phyloP scores from a whole-genome alignment of 108 stramenopile genomes.

The Pseudonitzschia multiseries region DNA sequence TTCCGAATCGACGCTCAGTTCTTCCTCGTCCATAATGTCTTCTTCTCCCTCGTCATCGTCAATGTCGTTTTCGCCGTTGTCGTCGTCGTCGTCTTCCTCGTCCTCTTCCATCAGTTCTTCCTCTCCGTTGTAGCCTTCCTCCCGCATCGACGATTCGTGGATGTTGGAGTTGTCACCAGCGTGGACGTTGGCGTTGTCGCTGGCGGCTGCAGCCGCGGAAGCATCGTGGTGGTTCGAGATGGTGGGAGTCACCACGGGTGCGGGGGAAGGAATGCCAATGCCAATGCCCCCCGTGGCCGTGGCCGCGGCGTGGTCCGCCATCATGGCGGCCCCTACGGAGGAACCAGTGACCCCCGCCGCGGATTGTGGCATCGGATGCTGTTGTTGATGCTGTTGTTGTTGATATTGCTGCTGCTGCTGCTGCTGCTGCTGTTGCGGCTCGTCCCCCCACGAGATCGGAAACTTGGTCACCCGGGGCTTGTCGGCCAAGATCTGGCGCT shows the following conservation, averaged over 20 bases:
- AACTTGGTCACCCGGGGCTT: conserved; percentile 97
- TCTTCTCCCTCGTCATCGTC: not conserved
- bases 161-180: not conserved
- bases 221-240: not conserved
- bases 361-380: not conserved
- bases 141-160: not conserved
- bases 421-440: conserved; percentile 9
- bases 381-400: conserved; percentile 14
- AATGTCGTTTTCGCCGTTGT: not conserved
- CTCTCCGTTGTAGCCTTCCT: not conserved
- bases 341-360: not conserved
- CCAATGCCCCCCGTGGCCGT: too few relatives aligned
- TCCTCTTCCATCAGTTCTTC: not conserved
- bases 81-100: not conserved
- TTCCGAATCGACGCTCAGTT: conserved; percentile 4
- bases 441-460: conserved; percentile 88
- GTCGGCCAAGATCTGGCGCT: conserved; percentile 89
- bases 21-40: conserved; percentile 5
- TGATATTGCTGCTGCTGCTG: conserved; percentile 13
- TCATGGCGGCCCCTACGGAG: not conserved
- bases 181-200: not conserved
- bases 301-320: not conserved
- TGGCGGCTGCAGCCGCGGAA: not conserved
- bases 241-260: not conserved
- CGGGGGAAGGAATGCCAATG: not conserved